phyloP scores from a whole-genome alignment of 2,329 filamentous ascomycete genomes.

The Fusarium kyushuense region DNA sequence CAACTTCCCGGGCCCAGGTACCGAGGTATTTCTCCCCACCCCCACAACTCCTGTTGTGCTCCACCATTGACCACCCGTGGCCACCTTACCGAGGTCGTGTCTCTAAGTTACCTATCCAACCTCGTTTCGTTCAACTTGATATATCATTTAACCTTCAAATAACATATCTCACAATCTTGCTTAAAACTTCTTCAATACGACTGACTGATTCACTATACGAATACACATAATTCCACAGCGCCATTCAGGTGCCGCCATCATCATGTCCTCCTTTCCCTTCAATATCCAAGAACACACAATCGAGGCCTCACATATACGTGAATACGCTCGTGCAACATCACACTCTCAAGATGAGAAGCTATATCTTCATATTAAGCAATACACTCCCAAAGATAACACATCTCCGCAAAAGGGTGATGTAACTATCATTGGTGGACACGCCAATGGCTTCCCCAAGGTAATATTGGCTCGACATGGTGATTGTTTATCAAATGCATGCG shows the following conservation, averaged over 20 bases:
- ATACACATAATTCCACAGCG: background rate
- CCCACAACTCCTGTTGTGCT: conserved; percentile 29
- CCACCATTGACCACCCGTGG: background rate
- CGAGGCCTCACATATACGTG: conserved; percentile 81
- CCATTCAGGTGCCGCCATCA: background rate
- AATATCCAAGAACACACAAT: conserved; percentile 79
- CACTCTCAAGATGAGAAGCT: conserved; percentile 80
- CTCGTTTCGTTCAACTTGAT: conserved; percentile 12
- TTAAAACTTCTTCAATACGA: background rate
- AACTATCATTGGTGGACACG: conserved; percentile 88
- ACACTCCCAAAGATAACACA: conserved; percentile 79
- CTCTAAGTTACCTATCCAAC: conserved; percentile 8
- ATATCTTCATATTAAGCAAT: conserved; percentile 85
- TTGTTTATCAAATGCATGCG: background rate
- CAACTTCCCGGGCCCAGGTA: conserved; percentile 38
- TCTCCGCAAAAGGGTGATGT: conserved; percentile 78
- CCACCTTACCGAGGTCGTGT: conserved; percentile 36
- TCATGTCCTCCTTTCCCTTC: conserved; percentile 59
- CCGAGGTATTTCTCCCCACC: conserved; percentile 40
- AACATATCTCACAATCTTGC: background rate
- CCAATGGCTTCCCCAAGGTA: conserved; percentile 93
- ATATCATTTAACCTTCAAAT: background rate
- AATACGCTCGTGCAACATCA: conserved; percentile 80
- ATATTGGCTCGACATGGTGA: background rate
- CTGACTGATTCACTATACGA: background rate